Percentiles rank a stretch among this genome's conserved stretches.
Evolutionary conservation across 1,284 basidiomycete genomes (phyloP).

Genomic region (Cutaneotrichosporon sp.): DNA sequence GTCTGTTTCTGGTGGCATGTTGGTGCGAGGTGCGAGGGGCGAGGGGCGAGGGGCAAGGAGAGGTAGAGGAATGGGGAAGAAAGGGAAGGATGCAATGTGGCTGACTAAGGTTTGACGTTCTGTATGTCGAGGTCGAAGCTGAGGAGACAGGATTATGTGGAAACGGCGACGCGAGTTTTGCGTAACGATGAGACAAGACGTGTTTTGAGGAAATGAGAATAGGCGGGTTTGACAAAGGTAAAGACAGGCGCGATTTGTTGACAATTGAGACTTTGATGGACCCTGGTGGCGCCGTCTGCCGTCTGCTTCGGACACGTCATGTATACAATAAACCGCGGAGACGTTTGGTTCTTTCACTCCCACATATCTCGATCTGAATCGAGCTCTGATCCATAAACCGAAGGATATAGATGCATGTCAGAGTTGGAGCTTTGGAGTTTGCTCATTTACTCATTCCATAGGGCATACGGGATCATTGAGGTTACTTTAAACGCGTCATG

Average conservation of each 20-base stretch:
- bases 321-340: background rate
- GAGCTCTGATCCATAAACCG: background rate
- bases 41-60: background rate
- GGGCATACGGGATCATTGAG: background rate
- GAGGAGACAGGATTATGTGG: background rate
- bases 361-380: no score
- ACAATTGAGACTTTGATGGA: background rate
- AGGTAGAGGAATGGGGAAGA: background rate
- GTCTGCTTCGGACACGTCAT: no score
- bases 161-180: background rate
- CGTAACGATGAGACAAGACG: background rate
- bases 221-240: background rate
- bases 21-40: background rate
- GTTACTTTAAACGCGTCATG: background rate
- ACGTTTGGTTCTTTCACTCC: background rate
- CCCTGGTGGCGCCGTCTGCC: slow-evolving; percentile 1
- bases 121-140: background rate
- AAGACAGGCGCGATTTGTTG: slow-evolving; percentile 3
- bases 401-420: no score
- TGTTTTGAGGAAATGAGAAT: background rate
- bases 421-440: no score
- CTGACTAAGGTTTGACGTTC: no score
- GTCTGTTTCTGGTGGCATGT: background rate
- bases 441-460: no score
- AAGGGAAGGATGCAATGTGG: background rate